Evolutionary conservation across 2,329 filamentous ascomycete species (phyloP), one percentile per base, ranked within the genome.

Genomic region (Chaetomiaceae sp.): DNA sequence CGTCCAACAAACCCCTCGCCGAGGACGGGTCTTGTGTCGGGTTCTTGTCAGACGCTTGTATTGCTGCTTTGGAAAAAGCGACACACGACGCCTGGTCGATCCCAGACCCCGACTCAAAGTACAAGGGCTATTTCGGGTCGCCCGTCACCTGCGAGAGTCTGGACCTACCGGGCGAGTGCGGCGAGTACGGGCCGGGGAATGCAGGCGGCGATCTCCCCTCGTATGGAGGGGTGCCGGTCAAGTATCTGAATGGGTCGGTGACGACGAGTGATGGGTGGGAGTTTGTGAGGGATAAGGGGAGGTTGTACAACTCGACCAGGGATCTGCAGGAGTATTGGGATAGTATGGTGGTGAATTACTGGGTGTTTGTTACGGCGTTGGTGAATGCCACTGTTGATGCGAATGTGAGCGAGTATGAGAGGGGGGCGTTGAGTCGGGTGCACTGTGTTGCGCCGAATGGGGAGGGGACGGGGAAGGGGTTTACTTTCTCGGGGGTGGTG

Each of bases 401-500:
- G 14, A 27, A 50, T 7, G 23, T 20, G n/a, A 8, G 27, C 43
- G 20, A 29, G 17, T 22, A 40, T 6, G n/a, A 22, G 4, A 19
- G 38, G 36, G 45, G 20, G 2, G 15, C 8, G n/a, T n/a, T n/a
- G 20, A 39, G 43, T 2, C 47, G 50, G 5, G 50, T 59, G 12
- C 46, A 47, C n/a, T 51, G 50, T 11, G 36, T 67, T 3, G 61
- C 62, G 14, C 63, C 64, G 15, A 54, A 56, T 19, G 57, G 57
- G 1, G 34, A 23, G 0, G 54, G 57, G 9, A 59, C 57, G 12
- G 51, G 57, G 7, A 59, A 54, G 42, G 54, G n/a, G 23, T 56
- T 52, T 31, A 51, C 51, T 2, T 59, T 56, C 29, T 49, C 50
- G 14, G 51, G 53, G 27, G 25, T 25, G n/a, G 29, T 40, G 42